Conservation (phyloP, 306 rosid species). For the Alnus glutinosa region DNA sequence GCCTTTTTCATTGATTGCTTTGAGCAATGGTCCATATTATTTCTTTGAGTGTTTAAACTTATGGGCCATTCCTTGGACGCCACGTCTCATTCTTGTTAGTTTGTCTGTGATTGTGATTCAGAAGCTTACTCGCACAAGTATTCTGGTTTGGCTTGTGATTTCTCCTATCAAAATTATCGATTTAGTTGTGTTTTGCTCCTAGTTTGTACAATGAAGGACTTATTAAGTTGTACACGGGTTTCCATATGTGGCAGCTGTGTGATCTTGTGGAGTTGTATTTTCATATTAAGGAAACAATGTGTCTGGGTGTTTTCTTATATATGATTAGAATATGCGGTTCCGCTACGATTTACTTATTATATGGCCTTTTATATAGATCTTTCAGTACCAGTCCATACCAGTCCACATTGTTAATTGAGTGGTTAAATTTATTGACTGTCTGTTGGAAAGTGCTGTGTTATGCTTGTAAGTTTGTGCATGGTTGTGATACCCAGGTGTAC, state of each 20-base stretch:
- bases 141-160: constrained; percentile 14
- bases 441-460: not conserved
- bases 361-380: constrained; percentile 21
- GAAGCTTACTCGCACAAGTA: not conserved
- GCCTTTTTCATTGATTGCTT: constrained; percentile 20
- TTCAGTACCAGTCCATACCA: constrained; percentile 11
- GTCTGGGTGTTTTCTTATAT: not conserved
- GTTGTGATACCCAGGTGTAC: not conserved
- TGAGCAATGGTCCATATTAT: not conserved
- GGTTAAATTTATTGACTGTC: not conserved
- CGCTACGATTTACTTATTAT: not conserved
- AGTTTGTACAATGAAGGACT: not conserved
- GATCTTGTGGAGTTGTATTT: constrained; percentile 24
- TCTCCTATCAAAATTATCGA: not conserved
- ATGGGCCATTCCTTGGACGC: not conserved
- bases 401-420: not conserved
- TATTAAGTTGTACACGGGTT: not conserved
- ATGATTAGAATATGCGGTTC: not conserved
- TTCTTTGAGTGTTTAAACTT: not conserved
- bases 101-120: not conserved
- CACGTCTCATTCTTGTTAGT: not conserved
- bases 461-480: not conserved
- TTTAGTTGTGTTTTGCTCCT: not conserved
- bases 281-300: constrained; percentile 8
- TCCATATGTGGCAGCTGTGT: constrained; percentile 3